Evolutionary conservation across 1,284 basidiomycete genomes (phyloP).

Genomic region (Ustilago loliicola): DNA sequence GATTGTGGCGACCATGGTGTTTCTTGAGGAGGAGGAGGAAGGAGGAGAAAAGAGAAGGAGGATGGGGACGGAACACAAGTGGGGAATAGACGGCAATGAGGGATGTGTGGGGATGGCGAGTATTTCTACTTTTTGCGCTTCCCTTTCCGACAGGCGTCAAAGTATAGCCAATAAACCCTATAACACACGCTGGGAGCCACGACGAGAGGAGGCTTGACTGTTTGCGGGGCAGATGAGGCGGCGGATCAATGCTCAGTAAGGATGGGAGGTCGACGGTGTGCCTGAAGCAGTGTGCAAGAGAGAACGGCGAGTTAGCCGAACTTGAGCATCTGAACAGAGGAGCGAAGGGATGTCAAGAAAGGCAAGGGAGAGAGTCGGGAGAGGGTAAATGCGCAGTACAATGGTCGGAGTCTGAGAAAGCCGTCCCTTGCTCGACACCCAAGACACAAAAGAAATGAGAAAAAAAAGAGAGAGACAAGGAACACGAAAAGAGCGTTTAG

Average conservation of each 20-base stretch:
- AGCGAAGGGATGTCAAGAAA: neutral
- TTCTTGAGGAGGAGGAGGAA: slow-evolving; percentile 15
- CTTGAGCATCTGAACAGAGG: neutral
- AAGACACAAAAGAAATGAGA: neutral
- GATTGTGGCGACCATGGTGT: slow-evolving; percentile 18
- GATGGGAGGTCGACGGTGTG: neutral
- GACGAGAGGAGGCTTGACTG: neutral
- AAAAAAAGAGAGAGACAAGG: neutral
- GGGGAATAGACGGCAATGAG: neutral
- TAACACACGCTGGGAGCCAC: neutral
- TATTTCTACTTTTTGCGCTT: slow-evolving; percentile 25
- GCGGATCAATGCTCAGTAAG: neutral
- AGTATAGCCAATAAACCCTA: neutral
- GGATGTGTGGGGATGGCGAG: neutral
- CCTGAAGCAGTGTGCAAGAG: neutral
- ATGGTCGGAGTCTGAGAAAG: neutral
- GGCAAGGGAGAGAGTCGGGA: slow-evolving; percentile 1
- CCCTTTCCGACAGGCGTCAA: neutral
- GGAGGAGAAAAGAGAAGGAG: neutral
- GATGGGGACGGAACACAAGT: neutral
- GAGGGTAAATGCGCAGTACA: neutral
- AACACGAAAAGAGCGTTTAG: neutral
- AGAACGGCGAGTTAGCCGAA: slow-evolving; percentile 2
- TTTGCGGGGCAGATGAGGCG: neutral
- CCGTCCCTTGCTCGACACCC: neutral